Base-by-base conservation (phyloP, 2,329 filamentous ascomycete species). In the Zarea fungicola region DNA sequence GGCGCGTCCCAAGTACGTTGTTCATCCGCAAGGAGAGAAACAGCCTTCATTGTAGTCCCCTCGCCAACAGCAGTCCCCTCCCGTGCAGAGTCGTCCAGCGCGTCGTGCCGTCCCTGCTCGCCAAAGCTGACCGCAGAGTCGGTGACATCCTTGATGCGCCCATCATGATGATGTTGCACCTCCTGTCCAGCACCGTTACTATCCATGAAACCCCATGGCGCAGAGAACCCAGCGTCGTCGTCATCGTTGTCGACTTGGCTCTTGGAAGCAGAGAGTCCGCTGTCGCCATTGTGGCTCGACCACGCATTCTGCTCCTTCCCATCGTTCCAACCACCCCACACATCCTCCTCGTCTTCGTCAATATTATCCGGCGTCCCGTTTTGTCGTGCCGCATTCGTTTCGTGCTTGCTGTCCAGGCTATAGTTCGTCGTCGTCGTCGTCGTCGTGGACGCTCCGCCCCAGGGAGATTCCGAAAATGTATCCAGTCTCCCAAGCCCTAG, bases 261-360 rank as follows among this genome's bases (percentile, higher is more conserved):
- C 35, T 10, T 16, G 9, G 5, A 35, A 29, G 13, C 22, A 28
- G 21, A 16, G 9, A 14, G 13, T 28, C 10, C 22, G 10, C 11
- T 4, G 4, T 21, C 16, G 1, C 14, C 43, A 8, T 4, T 19
- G 2, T 5, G 11, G 10, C 16, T 8, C 3, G 13, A 9, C 45
- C 45, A 48, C 7, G 28, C 13, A 18, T 18, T 29, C 2, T 18
- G 21, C 37, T n/a, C n/a, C n/a, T 35, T 39, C 21, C 41, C 61
- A n/a, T 65, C 65, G 21, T 60, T 60, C 66, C 66, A 69, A 7
- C 60, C 62, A n/a, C 62, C 65, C 66, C 66, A 69, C 1, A 58
- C 56, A 49, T 63, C 58, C 31, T 65, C 62, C 6, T 62, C 61
- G 18, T 63, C n/a, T 4, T 7, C 6, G 9, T 14, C 21, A n/a